phyloP scores from a whole-genome alignment of 768 basidiomycete species.

The Tulasnella sp. region DNA sequence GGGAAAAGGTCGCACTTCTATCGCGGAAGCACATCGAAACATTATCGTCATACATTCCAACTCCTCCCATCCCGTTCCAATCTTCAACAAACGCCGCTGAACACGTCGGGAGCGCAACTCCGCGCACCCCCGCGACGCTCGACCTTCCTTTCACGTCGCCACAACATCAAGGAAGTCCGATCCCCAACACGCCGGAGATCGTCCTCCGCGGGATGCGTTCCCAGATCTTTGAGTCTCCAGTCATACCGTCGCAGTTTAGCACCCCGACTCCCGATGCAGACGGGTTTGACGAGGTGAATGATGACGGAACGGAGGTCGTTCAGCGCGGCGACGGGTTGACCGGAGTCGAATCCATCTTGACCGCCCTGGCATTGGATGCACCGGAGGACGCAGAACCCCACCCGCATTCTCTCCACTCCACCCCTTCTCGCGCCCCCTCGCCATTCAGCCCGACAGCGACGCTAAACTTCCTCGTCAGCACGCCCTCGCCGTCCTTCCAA shows the following conservation, averaged over 20 bases:
- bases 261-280: background rate
- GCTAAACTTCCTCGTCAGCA: background rate
- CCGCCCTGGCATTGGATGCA: background rate
- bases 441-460: background rate
- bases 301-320: background rate
- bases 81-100: background rate
- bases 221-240: conserved; percentile 6
- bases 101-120: background rate
- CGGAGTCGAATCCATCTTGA: background rate
- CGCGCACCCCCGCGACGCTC: background rate
- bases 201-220: conserved; percentile 5
- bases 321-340: background rate
- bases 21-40: background rate
- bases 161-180: no score
- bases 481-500: background rate
- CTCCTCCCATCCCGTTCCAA: background rate
- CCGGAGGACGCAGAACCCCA: background rate
- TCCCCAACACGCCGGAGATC: conserved; percentile 4
- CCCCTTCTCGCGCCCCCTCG: background rate
- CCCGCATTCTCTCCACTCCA: background rate
- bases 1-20: conserved; percentile 13
- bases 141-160: background rate
- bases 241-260: background rate
- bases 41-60: background rate
- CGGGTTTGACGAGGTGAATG: background rate